Evolutionary conservation across 495 filamentous ascomycete genomes (phyloP), one percentile per base, ranked within the genome.

Genomic region (Gamarada debralockiae): DNA sequence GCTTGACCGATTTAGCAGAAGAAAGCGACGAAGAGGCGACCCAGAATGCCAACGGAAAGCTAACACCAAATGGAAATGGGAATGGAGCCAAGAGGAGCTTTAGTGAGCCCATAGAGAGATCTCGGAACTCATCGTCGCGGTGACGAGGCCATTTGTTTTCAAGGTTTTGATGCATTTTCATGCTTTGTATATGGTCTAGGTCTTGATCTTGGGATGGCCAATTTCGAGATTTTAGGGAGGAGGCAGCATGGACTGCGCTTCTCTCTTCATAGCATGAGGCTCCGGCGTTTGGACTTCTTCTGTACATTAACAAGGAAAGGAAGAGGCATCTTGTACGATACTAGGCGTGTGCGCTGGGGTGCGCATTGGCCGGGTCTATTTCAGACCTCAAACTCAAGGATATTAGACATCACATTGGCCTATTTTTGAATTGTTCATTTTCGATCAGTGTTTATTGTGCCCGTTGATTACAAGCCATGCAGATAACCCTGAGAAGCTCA

Each of bases 1-100:
- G 83, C 18, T 64, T 90, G 66, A 71, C 73, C 13, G 86, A 90
- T 48, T 68, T 93, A 34, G 74, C 83, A 6, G 86, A 90, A 53
- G 85, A 86, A 54, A 84, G 77, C 52, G 86, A 91, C 20, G 74
- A 68, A 15, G 14, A 4, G 5, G 54, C 65, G 20, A 66, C 63
- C 20, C 24, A 24, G 17, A 41, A 50, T 39, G 47, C 27, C 4
- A 61, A 58, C 36, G 57, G 54, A 24, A 62, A 50, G 55, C 17
- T 24, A 4, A 57, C 54, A 23, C 53, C 31, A 17, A 54, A 50
- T 37, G 33, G 44, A n/a, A 48, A 48, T 15, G 37, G 43, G 20
- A 53, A 49, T 29, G 33, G 31, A 10, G 51, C 33, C 52, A 63
- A 60, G 24, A 50, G 57, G 42, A 57, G 53, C 36, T 59, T 57